phyloP scores from a whole-genome alignment of 2,329 filamentous ascomycete species.

The Allantophomopsis lycopodina region DNA sequence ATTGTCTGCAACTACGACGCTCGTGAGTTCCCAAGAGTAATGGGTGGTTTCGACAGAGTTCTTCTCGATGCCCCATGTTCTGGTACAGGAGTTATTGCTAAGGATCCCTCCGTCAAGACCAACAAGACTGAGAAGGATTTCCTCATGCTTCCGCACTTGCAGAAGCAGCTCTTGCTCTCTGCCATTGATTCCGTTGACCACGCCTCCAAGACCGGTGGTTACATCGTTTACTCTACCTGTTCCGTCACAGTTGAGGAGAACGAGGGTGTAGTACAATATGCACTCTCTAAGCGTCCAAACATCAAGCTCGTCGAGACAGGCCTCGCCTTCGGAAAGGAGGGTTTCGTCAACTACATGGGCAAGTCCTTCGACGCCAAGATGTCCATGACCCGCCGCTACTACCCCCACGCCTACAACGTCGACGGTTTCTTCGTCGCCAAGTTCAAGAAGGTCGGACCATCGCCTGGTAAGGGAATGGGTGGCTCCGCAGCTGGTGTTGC shows the following conservation, averaged over 20 bases:
- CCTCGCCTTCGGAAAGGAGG: constrained; percentile 79
- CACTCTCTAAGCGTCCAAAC: constrained; percentile 80
- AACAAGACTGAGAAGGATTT: constrained; percentile 97
- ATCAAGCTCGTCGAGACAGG: constrained; percentile 88
- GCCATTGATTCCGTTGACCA: constrained; percentile 95
- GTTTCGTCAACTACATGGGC: constrained; percentile 80
- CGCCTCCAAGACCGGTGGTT: constrained; percentile 81
- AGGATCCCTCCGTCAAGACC: constrained; percentile 93
- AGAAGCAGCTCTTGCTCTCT: constrained; percentile 85
- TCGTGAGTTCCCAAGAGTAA: constrained; percentile 82
- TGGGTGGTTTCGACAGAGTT: constrained; percentile 92
- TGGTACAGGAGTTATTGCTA: constrained; percentile 92
- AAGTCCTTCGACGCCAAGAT: constrained; percentile 84
- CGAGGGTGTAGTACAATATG: constrained; percentile 89
- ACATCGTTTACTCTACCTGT: constrained; percentile 94
- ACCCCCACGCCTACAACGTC: constrained; percentile 86
- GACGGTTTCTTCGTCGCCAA: constrained; percentile 98
- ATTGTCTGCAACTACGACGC: constrained; percentile 95
- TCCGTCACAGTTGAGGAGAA: constrained; percentile 90
- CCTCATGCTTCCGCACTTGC: constrained; percentile 79
- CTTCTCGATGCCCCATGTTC: constrained; percentile 92
- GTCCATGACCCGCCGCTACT: constrained; percentile 73
- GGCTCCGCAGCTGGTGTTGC: constrained; percentile 13
- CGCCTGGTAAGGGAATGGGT: constrained; percentile 32
- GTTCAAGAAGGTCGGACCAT: constrained; percentile 82